Base-by-base conservation (phyloP, 352 stramenopile genomes). In the Pythium sukuiense region DNA sequence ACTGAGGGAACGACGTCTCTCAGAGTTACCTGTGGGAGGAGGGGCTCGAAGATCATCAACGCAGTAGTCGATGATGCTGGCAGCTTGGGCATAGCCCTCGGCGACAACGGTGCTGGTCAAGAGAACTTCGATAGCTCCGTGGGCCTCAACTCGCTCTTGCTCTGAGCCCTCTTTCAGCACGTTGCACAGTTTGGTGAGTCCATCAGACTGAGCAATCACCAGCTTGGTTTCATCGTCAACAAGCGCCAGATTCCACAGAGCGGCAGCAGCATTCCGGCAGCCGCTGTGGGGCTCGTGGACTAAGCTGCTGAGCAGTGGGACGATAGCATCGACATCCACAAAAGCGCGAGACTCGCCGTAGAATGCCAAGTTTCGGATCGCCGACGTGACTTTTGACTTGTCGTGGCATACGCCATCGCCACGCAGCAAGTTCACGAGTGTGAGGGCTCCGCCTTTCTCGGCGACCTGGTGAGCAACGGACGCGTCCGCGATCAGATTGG, bases 241-340 rank as follows among this genome's bases (percentile, higher is more conserved):
- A 32, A 55, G 48, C 48, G 48, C 48, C 20, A 55, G 48, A 32
- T 55, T 55, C 48, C 48, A 55, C 48, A 55, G 48, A 1, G 48
- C 48, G 8, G 48, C 48, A 2, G 48, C 48, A 3, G 48, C 48
- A 11, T 55, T 32, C 7, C 48, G 48, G 33, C 48, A 55, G 24
- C 48, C 48, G 14, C 48, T 48, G 39, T 48, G 39, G 39, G 39
- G 39, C 8, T 55, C 24, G 48, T 55, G 48, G 20, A 55, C 48
- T 7, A 55, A 24, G 27, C 48, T 33, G 20, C 33, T 33, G 9
- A 55, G n/a, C n/a, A 55, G 20, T 32, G 48, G 48, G 7, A 11
- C 20, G 24, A 55, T 33, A 6, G 8, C 48, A 14, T 24, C 20
- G 48, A 6, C 20, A n/a, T 55, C 20, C 18, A 55, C n/a, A n/a